Base-by-base conservation (phyloP, 768 basidiomycete genomes). In the Tricholoma furcatifolium region DNA sequence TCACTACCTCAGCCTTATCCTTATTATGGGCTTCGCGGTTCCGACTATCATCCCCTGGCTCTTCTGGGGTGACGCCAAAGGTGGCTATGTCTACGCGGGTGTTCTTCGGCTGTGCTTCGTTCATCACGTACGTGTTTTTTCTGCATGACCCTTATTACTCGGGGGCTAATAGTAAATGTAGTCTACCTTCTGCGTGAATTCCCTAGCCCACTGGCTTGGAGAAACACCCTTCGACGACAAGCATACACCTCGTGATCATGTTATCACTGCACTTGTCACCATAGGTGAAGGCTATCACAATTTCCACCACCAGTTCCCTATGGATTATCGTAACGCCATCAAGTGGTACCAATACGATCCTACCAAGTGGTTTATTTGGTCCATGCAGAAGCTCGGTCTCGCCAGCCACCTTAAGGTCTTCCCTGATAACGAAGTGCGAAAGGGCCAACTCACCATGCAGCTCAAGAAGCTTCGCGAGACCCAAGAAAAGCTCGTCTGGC, bases 231-330 rank as follows among this genome's bases (percentile, higher is more conserved):
- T 93, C 64, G 93, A 96, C 70, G 91, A 94, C 82, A 95, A 94
- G 74, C 91, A 94, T 70, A 89, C 91, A 8, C 93, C 94, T 15
- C 80, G 87, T 47, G 93, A 96, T 70, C 93, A 95, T 70, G 67
- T 93, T 55, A 66, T 95, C 66, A 95, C 93, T 27, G 94, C 94
- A 2, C 74, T 97, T 27, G 87, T 84, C 55, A 97, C 94, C 34
- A 86, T 95, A 63, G 94, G 94, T 49, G 94, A 98, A 70, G 94
- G 94, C 14, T 98, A 98, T 75, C 94, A 98, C 78, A 98, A 98
- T 72, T 96, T 96, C 83, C 94, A 98, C 74, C 94, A 98, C 56
- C 77, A 86, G 65, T 96, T 96, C 82, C 94, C 94, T 6, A 93
- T 93, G 90, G 94, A 98, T 70, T 98, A 94, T 75, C 83, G 94